phyloP scores from a whole-genome alignment of 228 moss, liverwort and hornwort species.

The Sphagnum magellanicum region DNA sequence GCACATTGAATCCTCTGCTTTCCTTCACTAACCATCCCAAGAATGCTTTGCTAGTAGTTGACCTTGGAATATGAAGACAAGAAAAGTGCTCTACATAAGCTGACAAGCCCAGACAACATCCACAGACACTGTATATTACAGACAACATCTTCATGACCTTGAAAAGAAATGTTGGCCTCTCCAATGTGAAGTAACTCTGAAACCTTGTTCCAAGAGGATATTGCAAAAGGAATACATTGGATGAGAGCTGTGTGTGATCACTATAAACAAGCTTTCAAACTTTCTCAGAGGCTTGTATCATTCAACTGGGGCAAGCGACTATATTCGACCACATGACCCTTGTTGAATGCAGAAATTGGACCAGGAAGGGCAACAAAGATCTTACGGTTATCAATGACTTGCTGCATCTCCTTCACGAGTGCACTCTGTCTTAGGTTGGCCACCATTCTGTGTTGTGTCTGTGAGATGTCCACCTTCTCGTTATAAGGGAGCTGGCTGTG shows the following conservation, averaged over 20 bases:
- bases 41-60: neutral
- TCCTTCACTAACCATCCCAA: neutral
- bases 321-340: neutral
- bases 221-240: too few relatives aligned
- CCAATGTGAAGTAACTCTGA: too few relatives aligned
- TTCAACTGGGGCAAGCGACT: neutral
- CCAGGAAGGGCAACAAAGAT: neutral
- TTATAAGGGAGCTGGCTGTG: too few relatives aligned
- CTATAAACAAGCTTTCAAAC: neutral
- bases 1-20: too few relatives aligned
- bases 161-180: too few relatives aligned
- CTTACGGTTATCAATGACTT: constrained; percentile 20
- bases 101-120: neutral
- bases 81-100: neutral
- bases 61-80: too few relatives aligned
- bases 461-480: too few relatives aligned
- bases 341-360: neutral
- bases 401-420: constrained; percentile 4
- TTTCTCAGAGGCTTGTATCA: neutral
- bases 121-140: neutral
- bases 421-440: too few relatives aligned
- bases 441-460: too few relatives aligned
- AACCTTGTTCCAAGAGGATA: too few relatives aligned
- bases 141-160: neutral
- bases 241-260: neutral